Base-by-base conservation (phyloP, 371 early-diverging fungal species). In the Zychaea mexicana region DNA sequence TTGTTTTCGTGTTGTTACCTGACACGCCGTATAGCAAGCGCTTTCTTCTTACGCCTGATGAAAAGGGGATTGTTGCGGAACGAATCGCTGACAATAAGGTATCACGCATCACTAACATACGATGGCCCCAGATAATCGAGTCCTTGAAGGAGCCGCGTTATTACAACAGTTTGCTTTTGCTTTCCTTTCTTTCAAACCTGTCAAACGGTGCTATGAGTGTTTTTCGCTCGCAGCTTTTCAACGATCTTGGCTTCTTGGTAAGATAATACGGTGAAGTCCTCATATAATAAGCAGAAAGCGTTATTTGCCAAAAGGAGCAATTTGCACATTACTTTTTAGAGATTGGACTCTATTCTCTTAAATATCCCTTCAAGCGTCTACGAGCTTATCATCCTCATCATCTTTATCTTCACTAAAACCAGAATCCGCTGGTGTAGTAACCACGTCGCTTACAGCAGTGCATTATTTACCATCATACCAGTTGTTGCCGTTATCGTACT, bases 191-290 rank as follows among this genome's bases (percentile, higher is more conserved):
- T 24, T 22, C 22, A 8, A 56, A 36, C 30, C 4, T 56, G 1
- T 36, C 56, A 2, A 56, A 56, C 24, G 36, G 38, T 2, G 12
- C 13, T 21, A 56, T 56, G 17, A 21, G n/a, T 1, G 24, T 21
- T 22, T 56, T 56, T 19, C 31, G 56, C 33, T 56, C 56, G 17
- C 56, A 56, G n/a, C 32, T 56, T 33, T 33, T 56, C 13, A 31
- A 21, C n/a, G 56, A 56, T 22, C 32, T 56, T 31, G 56, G 56
- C 17, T 56, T 56, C 36, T 56, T 36, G 19, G 56, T 56, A 56
- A 12, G n/a, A n/a, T n/a, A n/a, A n/a, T n/a, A n/a, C n/a, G n/a
- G n/a, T n/a, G n/a, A n/a, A n/a, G n/a, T n/a, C n/a, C n/a, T n/a
- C n/a, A n/a, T n/a, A 13, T 56, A 46, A 7, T 7, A 46, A 46